Conservation (phyloP, 2,329 filamentous ascomycete genomes). For the Uncinocarpus reesii region DNA sequence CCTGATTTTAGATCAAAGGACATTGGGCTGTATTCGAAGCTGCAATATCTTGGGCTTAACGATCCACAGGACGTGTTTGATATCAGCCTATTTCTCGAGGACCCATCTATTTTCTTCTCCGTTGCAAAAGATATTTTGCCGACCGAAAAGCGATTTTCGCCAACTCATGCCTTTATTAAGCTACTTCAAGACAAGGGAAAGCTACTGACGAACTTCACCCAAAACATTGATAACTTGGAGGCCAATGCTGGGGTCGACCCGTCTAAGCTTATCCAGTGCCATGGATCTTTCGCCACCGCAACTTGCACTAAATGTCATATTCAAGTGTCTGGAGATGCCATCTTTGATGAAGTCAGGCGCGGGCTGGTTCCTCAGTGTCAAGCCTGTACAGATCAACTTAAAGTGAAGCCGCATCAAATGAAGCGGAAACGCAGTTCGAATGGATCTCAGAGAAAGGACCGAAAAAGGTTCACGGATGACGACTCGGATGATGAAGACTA, state of each 20-base stretch:
- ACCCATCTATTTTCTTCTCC: constrained; percentile 83
- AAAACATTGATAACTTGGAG: constrained; percentile 97
- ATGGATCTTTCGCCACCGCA: constrained; percentile 89
- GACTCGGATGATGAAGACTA: constrained; percentile 51
- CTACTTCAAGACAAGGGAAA: constrained; percentile 80
- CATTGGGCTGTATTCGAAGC: constrained; percentile 78
- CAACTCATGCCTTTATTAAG: constrained; percentile 87
- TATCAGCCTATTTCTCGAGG: constrained; percentile 72
- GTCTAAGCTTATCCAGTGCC: constrained; percentile 85
- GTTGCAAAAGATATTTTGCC: constrained; percentile 86
- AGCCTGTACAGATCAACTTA: constrained; percentile 53
- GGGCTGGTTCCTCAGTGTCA: constrained; percentile 68
- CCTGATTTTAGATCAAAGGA: constrained; percentile 93
- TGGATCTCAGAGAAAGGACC: constrained; percentile 38
- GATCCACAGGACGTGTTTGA: constrained; percentile 96
- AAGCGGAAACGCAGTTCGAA: constrained; percentile 47
- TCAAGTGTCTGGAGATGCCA: constrained; percentile 61
- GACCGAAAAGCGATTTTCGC: constrained; percentile 66
- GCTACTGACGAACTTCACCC: constrained; percentile 91
- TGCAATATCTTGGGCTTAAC: constrained; percentile 63
- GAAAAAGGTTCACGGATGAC: constrained; percentile 47
- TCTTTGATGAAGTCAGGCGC: constrained; percentile 68
- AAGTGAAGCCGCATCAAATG: constrained; percentile 37
- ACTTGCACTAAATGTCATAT: constrained; percentile 74
- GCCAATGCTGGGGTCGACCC: constrained; percentile 68